These are phyloP conservation scores for Colletotrichum brevisporum DNA, from an alignment of 2,329 filamentous ascomycete species.

Conservation along the genomic window DNA sequence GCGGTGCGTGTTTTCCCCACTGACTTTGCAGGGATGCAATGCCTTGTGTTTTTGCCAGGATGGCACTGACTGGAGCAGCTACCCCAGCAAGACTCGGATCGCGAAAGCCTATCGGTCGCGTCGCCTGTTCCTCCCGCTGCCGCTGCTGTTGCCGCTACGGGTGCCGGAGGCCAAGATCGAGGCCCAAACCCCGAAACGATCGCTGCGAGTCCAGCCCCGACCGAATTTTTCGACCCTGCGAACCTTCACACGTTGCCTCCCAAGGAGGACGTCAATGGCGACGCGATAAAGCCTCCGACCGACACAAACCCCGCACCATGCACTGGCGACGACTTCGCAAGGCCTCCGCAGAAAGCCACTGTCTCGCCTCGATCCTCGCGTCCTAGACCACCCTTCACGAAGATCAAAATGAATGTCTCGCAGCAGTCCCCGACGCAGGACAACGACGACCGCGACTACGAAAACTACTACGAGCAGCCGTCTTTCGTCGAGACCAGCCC, in stretches of 20 bases:
- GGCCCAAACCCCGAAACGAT: constrained; percentile 6
- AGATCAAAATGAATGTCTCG: constrained; percentile 60
- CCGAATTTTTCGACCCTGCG: neutral
- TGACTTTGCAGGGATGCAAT: constrained; percentile 10
- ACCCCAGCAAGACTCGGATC: constrained; percentile 33
- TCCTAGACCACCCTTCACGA: constrained; percentile 13
- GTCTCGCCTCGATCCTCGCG: constrained; percentile 37
- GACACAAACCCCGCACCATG: constrained; percentile 21
- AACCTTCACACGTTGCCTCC: neutral
- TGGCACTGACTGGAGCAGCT: constrained; percentile 38
- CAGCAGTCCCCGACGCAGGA: constrained; percentile 69
- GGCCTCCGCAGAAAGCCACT: constrained; percentile 23
- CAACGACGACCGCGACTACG: constrained; percentile 71
- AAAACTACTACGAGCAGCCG: constrained; percentile 46
- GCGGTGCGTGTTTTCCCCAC: constrained; percentile 30
- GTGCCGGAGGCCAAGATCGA: constrained; percentile 13
- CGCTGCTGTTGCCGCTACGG: constrained; percentile 22
- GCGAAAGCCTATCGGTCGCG: constrained; percentile 24
- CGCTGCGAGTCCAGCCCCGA: neutral
- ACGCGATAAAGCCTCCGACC: constrained; percentile 15
- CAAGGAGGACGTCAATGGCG: constrained; percentile 8
- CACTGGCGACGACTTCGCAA: constrained; percentile 3
- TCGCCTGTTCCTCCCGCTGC: constrained; percentile 21
- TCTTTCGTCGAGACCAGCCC: constrained; percentile 38
- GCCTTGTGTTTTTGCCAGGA: constrained; percentile 8